Evolutionary conservation across 352 stramenopile species (phyloP), one percentile per base, ranked within the genome.

Genomic region (Pythium angustatum): DNA sequence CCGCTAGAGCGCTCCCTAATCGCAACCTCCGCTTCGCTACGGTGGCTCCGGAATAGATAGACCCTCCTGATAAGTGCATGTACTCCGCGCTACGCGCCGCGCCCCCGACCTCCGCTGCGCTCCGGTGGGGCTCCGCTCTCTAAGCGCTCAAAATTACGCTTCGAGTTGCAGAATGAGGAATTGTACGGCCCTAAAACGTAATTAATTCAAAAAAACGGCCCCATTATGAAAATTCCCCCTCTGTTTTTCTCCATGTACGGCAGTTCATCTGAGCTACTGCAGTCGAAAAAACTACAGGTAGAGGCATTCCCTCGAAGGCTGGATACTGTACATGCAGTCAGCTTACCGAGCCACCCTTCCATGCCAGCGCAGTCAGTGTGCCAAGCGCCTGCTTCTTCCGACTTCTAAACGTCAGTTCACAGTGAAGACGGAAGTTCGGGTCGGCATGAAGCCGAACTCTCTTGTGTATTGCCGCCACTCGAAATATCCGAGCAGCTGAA

Each of bases 401-500:
- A 40, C 47, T 54, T 54, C 47, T 54, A 54, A 54, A 40, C 47
- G 47, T 40, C 47, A 54, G n/a, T 54, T 54, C 40, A 54, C 47
- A 14, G 2, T 26, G 26, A 5, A 58, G 24, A 45, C 44, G 3
- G 31, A 58, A 58, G 50, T 58, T 58, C 22, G 33, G 43, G 55
- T 54, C 28, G 43, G 55, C n/a, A 62, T 44, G 27, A 28, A 5
- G 6, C 5, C 2, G n/a, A n/a, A n/a, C n/a, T n/a, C n/a, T 50
- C 12, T 15, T 19, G 31, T 7, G 7, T 12, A 12, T 38, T 12
- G 49, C 41, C 40, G 38, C 43, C 43, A 49, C 44, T 56, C 43
- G 57, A 64, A 64, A 64, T 58, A 64, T 64, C 45, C 17, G 44
- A 31, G 59, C 59, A 54, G 50, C 50, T 61, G 50, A 67, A 67